Evolutionary conservation across 192 early-diverging fungal species (phyloP), one percentile per base, ranked within the genome.

Genomic region (Entophlyctis helioformis): DNA sequence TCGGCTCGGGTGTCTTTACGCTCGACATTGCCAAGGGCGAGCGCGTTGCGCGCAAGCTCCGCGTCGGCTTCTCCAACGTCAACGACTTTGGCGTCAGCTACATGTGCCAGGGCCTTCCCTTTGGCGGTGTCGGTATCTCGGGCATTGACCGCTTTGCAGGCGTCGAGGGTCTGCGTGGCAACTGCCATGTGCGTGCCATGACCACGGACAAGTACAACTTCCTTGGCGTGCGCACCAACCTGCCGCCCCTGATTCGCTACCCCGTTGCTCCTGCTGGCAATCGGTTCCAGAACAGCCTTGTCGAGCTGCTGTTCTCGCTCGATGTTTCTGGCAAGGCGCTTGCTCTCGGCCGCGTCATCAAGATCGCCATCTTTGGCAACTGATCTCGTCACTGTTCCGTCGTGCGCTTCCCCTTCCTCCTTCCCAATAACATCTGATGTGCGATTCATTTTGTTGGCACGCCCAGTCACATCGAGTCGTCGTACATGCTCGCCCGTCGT

Each of bases 61-160:
- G 74, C 47, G 69, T 72, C 0, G 88, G 88, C 13, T 86, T 86
- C 83, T 59, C 73, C 39, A 91, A 91, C 38, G 62, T 89, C 47
- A 91, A 91, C 56, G 89, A 88, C 53, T 91, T 86, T 51, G 89
- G 71, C 15, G 79, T 82, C 48, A 86, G 80, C 42, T 91, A 89
- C 44, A 67, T 91, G 3, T 85, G 84, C 59, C 84, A 89, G 46
- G 51, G 41, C 3, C 26, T 43, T 8, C 57, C 57, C 12, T 59
- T 59, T 33, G 57, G 57, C n/a, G 57, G 57, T 42, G 39, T 59
- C 15, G 37, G 43, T 16, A 25, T 42, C 16, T 33, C 25, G 21
- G 57, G 57, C 7, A 45, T 59, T 28, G 57, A 59, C 26, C 44
- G 57, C 2, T 59, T 59, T 28, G 41, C 53, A n/a, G 57, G 57